Conservation (phyloP, 352 stramenopile genomes). For the Poterioochromonas sp. region DNA sequence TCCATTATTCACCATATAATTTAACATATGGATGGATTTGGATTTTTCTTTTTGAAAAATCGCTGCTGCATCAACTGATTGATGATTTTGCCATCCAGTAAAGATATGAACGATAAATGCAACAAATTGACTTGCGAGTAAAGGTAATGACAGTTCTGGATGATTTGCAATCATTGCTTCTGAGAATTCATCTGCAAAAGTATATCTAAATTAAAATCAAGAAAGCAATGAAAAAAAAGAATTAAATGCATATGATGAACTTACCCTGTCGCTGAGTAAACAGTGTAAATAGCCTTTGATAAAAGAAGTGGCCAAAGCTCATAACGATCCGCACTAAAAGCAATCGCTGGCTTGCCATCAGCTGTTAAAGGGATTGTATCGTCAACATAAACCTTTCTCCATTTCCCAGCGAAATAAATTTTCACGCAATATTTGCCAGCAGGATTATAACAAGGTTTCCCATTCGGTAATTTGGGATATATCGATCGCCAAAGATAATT, state of each 20-base stretch:
- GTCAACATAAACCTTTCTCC: constrained; percentile 3
- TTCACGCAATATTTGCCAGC: constrained; percentile 12
- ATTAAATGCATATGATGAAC: too few species aligned
- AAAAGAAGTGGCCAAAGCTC: constrained; percentile 22
- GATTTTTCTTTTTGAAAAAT: not conserved
- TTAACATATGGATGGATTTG: not conserved
- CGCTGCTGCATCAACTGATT: not conserved
- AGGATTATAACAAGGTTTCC: constrained; percentile 25
- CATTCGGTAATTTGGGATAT: not conserved
- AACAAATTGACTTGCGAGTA: constrained; percentile 1
- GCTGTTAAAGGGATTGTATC: not conserved
- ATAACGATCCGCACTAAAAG: not conserved
- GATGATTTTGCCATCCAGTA: not conserved
- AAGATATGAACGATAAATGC: not conserved
- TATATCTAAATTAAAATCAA: too few species aligned
- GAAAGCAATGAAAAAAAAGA: too few species aligned
- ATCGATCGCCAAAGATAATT: constrained; percentile 23
- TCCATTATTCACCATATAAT: not conserved
- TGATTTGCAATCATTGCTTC: too few species aligned
- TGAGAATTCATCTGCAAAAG: too few species aligned
- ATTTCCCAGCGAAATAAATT: constrained; percentile 2
- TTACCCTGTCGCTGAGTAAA: constrained; percentile 17
- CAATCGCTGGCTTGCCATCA: not conserved
- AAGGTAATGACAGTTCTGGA: too few species aligned
- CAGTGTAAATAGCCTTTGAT: constrained; percentile 24